Percentiles rank a stretch among this genome's conserved stretches.
These are phyloP conservation scores for Penicillium sp. DNA, from an alignment of 2,329 filamentous ascomycete species.

Conservation along the genomic window DNA sequence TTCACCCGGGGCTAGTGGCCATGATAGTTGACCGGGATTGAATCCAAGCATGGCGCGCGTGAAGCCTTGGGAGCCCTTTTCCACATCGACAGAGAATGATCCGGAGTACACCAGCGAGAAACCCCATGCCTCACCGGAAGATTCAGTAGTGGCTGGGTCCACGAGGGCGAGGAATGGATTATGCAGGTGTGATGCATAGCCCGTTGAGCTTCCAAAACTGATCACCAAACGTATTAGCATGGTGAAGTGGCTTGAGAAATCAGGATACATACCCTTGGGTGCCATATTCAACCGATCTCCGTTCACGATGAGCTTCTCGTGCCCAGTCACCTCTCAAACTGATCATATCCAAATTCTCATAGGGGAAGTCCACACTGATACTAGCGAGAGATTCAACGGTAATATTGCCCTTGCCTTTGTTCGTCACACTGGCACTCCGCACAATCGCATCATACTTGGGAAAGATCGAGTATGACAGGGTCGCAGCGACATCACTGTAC, in stretches of 20 bases:
- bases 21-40: conserved; percentile 62
- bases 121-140: conserved; percentile 62
- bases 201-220: conserved; percentile 61
- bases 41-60: conserved; percentile 62
- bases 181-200: conserved; percentile 64
- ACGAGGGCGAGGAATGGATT: conserved; percentile 65
- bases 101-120: conserved; percentile 67
- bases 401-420: conserved; percentile 55
- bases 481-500: conserved; percentile 58
- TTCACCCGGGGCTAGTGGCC: conserved; percentile 56
- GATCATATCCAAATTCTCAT: conserved; percentile 62
- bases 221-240: neutral
- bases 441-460: conserved; percentile 62
- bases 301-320: conserved; percentile 56
- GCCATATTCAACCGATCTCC: conserved; percentile 58
- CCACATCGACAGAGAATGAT: conserved; percentile 62
- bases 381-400: conserved; percentile 60
- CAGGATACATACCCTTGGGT: conserved; percentile 48
- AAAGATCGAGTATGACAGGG: conserved; percentile 64
- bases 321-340: conserved; percentile 65
- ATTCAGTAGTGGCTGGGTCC: conserved; percentile 59
- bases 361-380: conserved; percentile 62
- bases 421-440: conserved; percentile 62
- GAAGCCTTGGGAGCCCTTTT: conserved; percentile 62
- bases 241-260: neutral